Conservation (phyloP, 176 grass and related monocot species). For the Hordeum marinum region DNA sequence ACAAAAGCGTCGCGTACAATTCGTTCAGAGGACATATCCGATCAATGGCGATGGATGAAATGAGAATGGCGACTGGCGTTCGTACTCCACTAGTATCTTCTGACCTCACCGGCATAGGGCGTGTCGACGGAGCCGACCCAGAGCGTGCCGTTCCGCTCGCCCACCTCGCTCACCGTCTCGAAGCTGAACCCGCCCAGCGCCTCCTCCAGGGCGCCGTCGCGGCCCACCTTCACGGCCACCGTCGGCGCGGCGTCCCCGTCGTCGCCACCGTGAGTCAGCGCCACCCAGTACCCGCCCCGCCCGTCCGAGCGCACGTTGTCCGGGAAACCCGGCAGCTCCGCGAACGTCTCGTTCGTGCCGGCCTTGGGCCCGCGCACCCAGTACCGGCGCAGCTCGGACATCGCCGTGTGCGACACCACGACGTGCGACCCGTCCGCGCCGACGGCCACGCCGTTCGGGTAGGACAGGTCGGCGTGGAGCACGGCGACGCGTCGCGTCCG, state of each 20-base stretch:
- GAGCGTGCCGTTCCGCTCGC: conserved; percentile 35
- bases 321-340: conserved; percentile 64
- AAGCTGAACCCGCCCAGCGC: conserved; percentile 36
- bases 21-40: not conserved
- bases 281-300: conserved; percentile 65
- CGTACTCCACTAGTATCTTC: not conserved
- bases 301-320: conserved; percentile 62
- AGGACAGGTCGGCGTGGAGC: conserved; percentile 44
- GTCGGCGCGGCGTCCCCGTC: not conserved
- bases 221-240: conserved; percentile 37
- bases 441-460: conserved; percentile 67
- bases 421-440: conserved; percentile 47
- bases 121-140: conserved; percentile 62
- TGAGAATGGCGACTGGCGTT: too few relatives aligned
- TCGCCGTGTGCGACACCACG: conserved; percentile 50
- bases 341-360: conserved; percentile 43
- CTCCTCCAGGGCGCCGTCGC: conserved; percentile 24
- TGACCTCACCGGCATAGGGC: conserved; percentile 37
- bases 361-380: conserved; percentile 50
- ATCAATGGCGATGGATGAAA: not conserved
- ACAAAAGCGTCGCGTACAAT: not conserved
- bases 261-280: conserved; percentile 28
- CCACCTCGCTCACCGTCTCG: conserved; percentile 54
- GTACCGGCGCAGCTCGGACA: conserved; percentile 45
- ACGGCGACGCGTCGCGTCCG: conserved; percentile 26